Percentiles rank a stretch among this genome's conserved stretches.
phyloP scores from a whole-genome alignment of 352 stramenopile genomes.

The Phytophthora pistaciae region DNA sequence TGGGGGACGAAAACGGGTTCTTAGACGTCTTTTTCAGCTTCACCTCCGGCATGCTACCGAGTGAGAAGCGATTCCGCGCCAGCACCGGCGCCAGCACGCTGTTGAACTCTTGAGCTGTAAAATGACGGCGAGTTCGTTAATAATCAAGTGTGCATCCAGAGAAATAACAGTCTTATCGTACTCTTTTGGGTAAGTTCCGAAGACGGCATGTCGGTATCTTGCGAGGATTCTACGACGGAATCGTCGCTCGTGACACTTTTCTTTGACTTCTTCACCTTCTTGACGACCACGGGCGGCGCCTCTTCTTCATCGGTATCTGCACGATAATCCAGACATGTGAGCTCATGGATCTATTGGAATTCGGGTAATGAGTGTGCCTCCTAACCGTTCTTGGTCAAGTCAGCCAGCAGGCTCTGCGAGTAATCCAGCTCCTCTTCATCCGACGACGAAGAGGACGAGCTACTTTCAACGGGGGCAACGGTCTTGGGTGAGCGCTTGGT shows the following conservation, averaged over 20 bases:
- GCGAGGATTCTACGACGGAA: slow-evolving; percentile 38
- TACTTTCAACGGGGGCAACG: slow-evolving; percentile 32
- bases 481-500: slow-evolving; percentile 29
- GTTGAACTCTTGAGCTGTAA: slow-evolving; percentile 59
- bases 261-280: slow-evolving; percentile 39
- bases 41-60: slow-evolving; percentile 78
- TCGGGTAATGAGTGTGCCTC: slow-evolving; percentile 19
- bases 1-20: slow-evolving; percentile 70
- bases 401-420: slow-evolving; percentile 77
- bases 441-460: slow-evolving; percentile 42
- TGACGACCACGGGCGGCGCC: slow-evolving; percentile 20
- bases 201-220: slow-evolving; percentile 54
- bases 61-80: slow-evolving; percentile 78
- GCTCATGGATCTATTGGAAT: slow-evolving; percentile 23
- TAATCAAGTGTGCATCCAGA: not conserved
- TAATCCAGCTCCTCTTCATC: slow-evolving; percentile 81
- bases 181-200: slow-evolving; percentile 63
- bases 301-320: slow-evolving; percentile 44
- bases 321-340: slow-evolving; percentile 26
- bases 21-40: slow-evolving; percentile 87
- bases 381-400: slow-evolving; percentile 76
- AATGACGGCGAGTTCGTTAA: not conserved
- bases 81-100: slow-evolving; percentile 70
- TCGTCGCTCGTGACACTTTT: slow-evolving; percentile 41
- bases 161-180: slow-evolving; percentile 29